Evolutionary conservation across 1,284 basidiomycete species (phyloP).

Genomic region (Ganoderma meredithae): DNA sequence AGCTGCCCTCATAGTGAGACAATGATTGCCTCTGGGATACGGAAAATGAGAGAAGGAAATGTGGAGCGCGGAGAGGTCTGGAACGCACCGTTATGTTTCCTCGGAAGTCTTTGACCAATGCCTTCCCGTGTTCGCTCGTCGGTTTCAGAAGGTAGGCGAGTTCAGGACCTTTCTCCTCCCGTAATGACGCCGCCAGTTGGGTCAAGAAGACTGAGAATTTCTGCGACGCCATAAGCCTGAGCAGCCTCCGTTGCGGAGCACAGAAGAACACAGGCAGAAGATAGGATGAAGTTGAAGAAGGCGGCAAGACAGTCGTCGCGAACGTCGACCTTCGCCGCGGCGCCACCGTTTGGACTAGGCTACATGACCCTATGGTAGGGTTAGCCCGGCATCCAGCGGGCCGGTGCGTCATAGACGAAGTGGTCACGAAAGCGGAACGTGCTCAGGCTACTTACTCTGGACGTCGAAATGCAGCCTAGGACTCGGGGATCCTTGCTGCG

Average conservation of each 20-base stretch:
- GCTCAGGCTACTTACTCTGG: too few species aligned
- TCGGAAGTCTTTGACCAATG: slow-evolving; percentile 72
- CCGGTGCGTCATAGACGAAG: not conserved
- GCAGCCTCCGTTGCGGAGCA: not conserved
- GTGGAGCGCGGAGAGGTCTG: not conserved
- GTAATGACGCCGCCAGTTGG: slow-evolving; percentile 66
- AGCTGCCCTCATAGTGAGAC: slow-evolving; percentile 65
- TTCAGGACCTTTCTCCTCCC: slow-evolving; percentile 69
- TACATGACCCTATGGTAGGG: not conserved
- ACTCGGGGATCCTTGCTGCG: too few species aligned
- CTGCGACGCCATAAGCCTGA: slow-evolving; percentile 46
- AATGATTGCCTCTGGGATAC: slow-evolving; percentile 53
- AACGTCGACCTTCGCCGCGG: too few species aligned
- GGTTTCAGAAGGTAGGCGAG: slow-evolving; percentile 77
- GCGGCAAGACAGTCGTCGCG: not conserved
- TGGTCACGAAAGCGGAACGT: not conserved
- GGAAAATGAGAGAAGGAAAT: not conserved
- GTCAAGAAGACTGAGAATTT: slow-evolving; percentile 68
- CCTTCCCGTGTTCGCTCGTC: slow-evolving; percentile 76
- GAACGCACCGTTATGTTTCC: slow-evolving; percentile 64
- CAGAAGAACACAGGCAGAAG: not conserved
- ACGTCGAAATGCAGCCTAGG: too few species aligned
- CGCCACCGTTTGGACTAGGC: not conserved
- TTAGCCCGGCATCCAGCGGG: not conserved
- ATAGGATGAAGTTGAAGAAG: not conserved